A percentile compares a stretch with the other conserved stretches of the same genome.
These are phyloP conservation scores for Kluyveromyces sp. DNA, from an alignment of 1,139 yeast species.

Conservation along the genomic window DNA sequence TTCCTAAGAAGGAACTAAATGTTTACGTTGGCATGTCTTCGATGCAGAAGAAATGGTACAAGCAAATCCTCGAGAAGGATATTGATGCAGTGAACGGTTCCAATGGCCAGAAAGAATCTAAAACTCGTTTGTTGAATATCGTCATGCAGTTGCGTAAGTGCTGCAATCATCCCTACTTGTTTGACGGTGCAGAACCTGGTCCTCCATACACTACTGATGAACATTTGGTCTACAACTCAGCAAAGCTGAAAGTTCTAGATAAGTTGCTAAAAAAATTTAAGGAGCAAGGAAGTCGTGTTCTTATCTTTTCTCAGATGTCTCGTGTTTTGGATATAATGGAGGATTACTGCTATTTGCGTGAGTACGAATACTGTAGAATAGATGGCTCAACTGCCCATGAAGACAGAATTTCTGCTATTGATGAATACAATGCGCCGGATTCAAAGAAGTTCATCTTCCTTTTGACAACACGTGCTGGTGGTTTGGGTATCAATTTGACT, in stretches of 20 bases:
- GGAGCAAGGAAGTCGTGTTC: slow-evolving; percentile 77
- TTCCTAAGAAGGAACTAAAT: slow-evolving; percentile 87
- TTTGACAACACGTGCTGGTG: slow-evolving; percentile 97
- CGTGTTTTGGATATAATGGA: slow-evolving; percentile 85
- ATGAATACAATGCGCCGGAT: slow-evolving; percentile 78
- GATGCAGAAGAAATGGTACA: slow-evolving; percentile 92
- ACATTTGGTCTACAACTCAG: slow-evolving; percentile 79
- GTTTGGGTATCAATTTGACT: slow-evolving; percentile 89
- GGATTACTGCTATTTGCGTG: slow-evolving; percentile 83
- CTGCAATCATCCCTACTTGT: slow-evolving; percentile 93
- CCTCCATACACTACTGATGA: slow-evolving; percentile 98
- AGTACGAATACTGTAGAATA: slow-evolving; percentile 80
- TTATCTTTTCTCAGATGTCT: slow-evolving; percentile 94
- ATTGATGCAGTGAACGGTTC: slow-evolving; percentile 95
- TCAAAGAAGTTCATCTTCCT: slow-evolving; percentile 79
- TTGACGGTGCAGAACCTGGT: slow-evolving; percentile 98
- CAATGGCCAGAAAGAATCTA: slow-evolving; percentile 81
- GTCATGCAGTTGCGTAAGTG: slow-evolving; percentile 97
- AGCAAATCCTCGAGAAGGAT: slow-evolving; percentile 80
- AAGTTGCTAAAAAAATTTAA: slow-evolving; percentile 68
- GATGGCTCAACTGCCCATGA: slow-evolving; percentile 95
- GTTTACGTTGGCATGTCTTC: slow-evolving; percentile 90
- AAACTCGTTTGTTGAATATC: slow-evolving; percentile 80
- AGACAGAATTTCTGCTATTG: slow-evolving; percentile 87
- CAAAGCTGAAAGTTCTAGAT: slow-evolving; percentile 85